These are phyloP conservation scores for Leccinum pallidistipes DNA, from an alignment of 1,284 basidiomycete species.

Conservation along the genomic window DNA sequence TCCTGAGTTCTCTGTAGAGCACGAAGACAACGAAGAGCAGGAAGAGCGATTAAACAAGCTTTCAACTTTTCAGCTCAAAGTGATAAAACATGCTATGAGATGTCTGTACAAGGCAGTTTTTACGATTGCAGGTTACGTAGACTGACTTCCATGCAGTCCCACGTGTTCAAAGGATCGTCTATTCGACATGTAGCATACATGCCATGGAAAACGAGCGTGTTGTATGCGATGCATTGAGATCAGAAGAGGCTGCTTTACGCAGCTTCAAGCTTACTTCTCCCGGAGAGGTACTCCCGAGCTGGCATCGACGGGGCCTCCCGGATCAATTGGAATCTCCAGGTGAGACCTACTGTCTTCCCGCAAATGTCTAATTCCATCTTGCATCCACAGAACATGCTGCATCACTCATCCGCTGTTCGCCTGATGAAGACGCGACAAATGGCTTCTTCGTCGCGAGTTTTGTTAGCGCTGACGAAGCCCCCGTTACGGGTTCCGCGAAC, in stretches of 20 bases:
- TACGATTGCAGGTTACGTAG: conserved; percentile 5
- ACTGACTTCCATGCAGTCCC: conserved; percentile 43
- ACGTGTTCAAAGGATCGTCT: conserved; percentile 80
- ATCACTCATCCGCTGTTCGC: conserved; percentile 80
- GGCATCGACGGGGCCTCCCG: conserved; percentile 75
- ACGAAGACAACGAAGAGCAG: conserved; percentile 49
- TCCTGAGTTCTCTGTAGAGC: conserved; percentile 35
- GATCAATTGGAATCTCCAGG: conserved; percentile 51
- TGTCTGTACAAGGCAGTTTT: conserved; percentile 52
- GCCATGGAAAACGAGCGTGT: conserved; percentile 89
- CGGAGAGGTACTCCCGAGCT: conserved; percentile 68
- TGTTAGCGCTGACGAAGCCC: conserved; percentile 37
- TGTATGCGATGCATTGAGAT: conserved; percentile 69
- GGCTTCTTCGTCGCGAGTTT: conserved; percentile 96
- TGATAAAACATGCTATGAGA: conserved; percentile 94
- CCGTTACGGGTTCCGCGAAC: background rate
- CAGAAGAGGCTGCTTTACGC: conserved; percentile 59
- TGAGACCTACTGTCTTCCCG: background rate
- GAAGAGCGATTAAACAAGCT: conserved; percentile 79
- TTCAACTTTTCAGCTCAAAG: conserved; percentile 85
- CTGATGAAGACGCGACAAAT: conserved; percentile 86
- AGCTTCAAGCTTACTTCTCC: conserved; percentile 70
- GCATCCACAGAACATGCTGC: conserved; percentile 53
- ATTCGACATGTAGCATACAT: conserved; percentile 96
- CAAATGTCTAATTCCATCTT: conserved; percentile 1